Base-by-base conservation (phyloP, 768 basidiomycete genomes). In the Tylopilus balloui region DNA sequence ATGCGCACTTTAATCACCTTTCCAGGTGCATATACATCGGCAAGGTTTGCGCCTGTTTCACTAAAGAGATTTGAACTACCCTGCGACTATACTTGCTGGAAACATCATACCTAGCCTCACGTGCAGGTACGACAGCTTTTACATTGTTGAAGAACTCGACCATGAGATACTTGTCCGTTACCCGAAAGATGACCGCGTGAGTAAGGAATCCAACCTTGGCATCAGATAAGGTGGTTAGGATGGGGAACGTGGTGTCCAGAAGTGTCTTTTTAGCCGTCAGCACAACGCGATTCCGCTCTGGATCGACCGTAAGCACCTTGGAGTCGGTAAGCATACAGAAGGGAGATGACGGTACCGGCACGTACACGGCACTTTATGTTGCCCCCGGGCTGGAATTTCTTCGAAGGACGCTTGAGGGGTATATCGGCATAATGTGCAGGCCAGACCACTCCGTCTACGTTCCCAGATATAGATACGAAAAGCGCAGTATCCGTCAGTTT, bases 351-450 rank as follows among this genome's bases (percentile, higher is more conserved):
- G n/a, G 7, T 28, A 34, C 24, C 12, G 44, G 21, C 1, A 70
- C 84, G 7, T 69, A 92, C 93, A 50, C 91, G 74, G 58, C 91
- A 93, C 71, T 88, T 95, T 67, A 97, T 86, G 44, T 64, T 78
- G 4, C 78, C 76, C 21, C 93, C 94, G 19, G 77, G 71, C 62
- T 91, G 93, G 73, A 96, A 99, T 52, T 86, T 79, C 69, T 84
- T 90, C 36, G 91, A 83, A 10, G 95, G 95, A 64, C 97, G 88
- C 63, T 93, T 96, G 58, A 98, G 76, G n/a, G 73, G 65, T 60
- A 98, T 93, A 66, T 99, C 96, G 11, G 96, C 92, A 64, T 89
- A 96, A 64, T 98, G 96, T 52, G 83, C 80, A 1, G 94, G 93
- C 88, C 91, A 96, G 19, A 97, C 76, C 23, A 96, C 86, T 24